Percentiles rank a stretch among this genome's conserved stretches.
These are phyloP conservation scores for Hibiscus syriacus DNA, from an alignment of 345 rosid species.

Conservation along the genomic window DNA sequence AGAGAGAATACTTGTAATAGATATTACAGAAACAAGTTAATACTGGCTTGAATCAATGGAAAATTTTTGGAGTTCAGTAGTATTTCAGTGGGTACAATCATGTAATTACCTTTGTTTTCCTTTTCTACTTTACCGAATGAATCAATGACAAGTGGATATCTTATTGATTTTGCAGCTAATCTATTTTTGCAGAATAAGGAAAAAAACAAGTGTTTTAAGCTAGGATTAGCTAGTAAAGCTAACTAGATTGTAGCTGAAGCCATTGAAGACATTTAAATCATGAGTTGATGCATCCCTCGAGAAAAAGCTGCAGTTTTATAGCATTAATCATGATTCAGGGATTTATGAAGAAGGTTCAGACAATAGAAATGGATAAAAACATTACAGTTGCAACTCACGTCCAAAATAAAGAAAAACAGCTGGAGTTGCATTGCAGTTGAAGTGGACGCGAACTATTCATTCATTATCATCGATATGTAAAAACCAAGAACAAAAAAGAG, in stretches of 20 bases:
- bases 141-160: not conserved
- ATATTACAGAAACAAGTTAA: conserved; percentile 14
- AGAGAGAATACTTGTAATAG: no score
- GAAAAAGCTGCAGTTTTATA: not conserved
- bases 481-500: no score
- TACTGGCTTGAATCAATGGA: conserved; percentile 7
- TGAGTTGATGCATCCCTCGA: not conserved
- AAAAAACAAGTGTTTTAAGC: not conserved
- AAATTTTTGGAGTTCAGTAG: not conserved
- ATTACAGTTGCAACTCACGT: not conserved
- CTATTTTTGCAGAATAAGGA: no score
- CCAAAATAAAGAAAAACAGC: not conserved
- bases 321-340: not conserved
- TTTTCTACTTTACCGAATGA: not conserved
- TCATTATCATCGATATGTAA: no score
- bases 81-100: not conserved
- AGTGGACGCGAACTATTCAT: not conserved
- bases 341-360: not conserved
- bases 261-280: not conserved
- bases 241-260: not conserved
- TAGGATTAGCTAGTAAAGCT: not conserved
- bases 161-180: no score
- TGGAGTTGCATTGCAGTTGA: not conserved
- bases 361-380: not conserved
- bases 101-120: not conserved